Base-by-base conservation (phyloP, 768 basidiomycete genomes). In the Dentipellis sp. region DNA sequence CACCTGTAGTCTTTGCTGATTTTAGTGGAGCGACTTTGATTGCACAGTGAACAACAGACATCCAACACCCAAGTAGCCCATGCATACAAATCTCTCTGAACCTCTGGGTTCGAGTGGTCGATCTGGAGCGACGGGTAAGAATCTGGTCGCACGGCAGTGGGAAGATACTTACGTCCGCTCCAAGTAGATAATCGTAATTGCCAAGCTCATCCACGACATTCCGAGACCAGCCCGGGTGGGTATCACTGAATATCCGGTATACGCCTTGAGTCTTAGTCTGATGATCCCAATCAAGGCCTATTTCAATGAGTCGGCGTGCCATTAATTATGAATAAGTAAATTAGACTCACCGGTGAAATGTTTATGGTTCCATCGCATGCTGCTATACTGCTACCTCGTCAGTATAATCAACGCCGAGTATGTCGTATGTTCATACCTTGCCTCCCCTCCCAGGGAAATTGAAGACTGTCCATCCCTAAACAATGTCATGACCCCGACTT, bases 201-300 rank as follows among this genome's bases (percentile, higher is more conserved):
- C 89, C 91, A n/a, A 86, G 78, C 67, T 95, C 92, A 1, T 72
- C 72, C 66, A 91, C 90, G 8, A 95, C 94, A 59, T 78, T 74
- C 11, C 69, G 73, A 4, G 92, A 94, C 93, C 93, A 95, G 34
- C 85, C 83, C 69, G 85, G 82, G 60, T 83, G 82, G 6, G 77
- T 78, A 45, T 75, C 70, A 36, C 81, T 81, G 19, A 80, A 75
- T 50, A 95, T 85, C 54, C 86, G 81, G 71, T 79, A 95, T 34
- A 97, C 71, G n/a, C 69, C 81, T 42, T 78, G 78, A 10, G 78
- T 78, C 56, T 71, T 76, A 16, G 84, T 79, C 49, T 76, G 75
- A 4, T 87, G 76, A 65, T 97, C 92, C 79, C 84, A 94, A 64
- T 95, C 94, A 12, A 94, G 72, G 14, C 93, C 93, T 83, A 66